phyloP scores from a whole-genome alignment of 768 basidiomycete species.

The Daedalea quercina region DNA sequence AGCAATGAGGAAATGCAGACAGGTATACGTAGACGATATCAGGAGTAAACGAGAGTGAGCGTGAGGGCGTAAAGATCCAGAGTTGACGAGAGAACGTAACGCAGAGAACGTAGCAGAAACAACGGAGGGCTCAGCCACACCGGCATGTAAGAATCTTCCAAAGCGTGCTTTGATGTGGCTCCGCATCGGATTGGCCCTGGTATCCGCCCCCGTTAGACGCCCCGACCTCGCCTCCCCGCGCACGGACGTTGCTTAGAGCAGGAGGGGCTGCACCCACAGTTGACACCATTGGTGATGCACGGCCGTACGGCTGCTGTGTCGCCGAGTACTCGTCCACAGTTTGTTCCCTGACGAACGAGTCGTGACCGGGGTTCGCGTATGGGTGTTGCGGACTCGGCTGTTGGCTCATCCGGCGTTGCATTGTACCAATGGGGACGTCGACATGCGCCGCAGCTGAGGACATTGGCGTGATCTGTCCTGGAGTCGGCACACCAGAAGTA shows the following conservation, averaged over 20 bases:
- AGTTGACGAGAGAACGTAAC: constrained; percentile 14
- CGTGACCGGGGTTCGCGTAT: constrained; percentile 64
- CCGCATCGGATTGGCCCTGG: constrained; percentile 48
- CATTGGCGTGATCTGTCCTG: constrained; percentile 61
- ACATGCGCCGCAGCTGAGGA: constrained; percentile 65
- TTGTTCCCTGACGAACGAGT: constrained; percentile 35
- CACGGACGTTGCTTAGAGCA: constrained; percentile 67
- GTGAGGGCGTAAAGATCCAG: constrained; percentile 11
- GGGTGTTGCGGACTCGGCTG: constrained; percentile 51
- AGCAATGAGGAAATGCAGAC: constrained; percentile 10
- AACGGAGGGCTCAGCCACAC: constrained; percentile 45
- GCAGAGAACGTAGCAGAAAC: constrained; percentile 18
- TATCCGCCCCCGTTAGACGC: constrained; percentile 56
- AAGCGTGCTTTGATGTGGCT: constrained; percentile 46
- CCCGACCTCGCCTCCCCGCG: constrained; percentile 62
- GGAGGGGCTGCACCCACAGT: constrained; percentile 62
- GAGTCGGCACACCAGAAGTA: constrained; percentile 42
- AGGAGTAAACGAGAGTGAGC: constrained; percentile 17
- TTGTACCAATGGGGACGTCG: constrained; percentile 57
- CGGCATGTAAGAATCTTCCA: constrained; percentile 73
- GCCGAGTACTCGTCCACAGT: constrained; percentile 51
- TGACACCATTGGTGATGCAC: constrained; percentile 77
- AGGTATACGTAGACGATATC: constrained; percentile 18
- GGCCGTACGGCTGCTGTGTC: constrained; percentile 54
- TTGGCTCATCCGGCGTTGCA: constrained; percentile 38